phyloP scores from a whole-genome alignment of 1,284 basidiomycete genomes.

The Cryptococcus sp. region DNA sequence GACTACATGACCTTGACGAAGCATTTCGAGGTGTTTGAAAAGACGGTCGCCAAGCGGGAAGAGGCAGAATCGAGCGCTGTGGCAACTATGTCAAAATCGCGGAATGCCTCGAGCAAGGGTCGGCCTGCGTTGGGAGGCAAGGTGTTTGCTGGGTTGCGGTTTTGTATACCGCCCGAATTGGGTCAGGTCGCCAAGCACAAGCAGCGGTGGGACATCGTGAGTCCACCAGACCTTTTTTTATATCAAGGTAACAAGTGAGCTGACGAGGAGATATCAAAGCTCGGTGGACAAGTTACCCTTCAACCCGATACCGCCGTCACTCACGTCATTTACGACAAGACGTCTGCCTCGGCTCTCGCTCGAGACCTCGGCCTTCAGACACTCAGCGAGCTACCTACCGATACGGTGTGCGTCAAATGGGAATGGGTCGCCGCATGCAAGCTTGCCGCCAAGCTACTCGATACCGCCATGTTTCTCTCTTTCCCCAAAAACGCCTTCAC shows the following conservation, averaged over 20 bases:
- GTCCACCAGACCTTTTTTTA: not conserved
- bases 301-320: slow-evolving; percentile 40
- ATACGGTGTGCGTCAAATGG: slow-evolving; percentile 37
- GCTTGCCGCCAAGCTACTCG: slow-evolving; percentile 18
- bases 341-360: slow-evolving; percentile 16
- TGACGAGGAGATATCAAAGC: slow-evolving; percentile 22
- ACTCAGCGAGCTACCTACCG: slow-evolving; percentile 31
- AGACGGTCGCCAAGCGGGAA: slow-evolving; percentile 9
- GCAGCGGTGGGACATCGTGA: slow-evolving; percentile 29
- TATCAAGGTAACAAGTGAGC: not conserved
- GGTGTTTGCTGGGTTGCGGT: slow-evolving; percentile 31
- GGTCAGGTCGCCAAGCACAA: slow-evolving; percentile 21
- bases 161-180: slow-evolving; percentile 31
- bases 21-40: slow-evolving; percentile 23
- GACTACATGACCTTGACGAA: slow-evolving; percentile 29
- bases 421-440: slow-evolving; percentile 34
- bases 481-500: slow-evolving; percentile 27
- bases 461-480: slow-evolving; percentile 21
- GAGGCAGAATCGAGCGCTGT: not conserved
- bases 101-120: not conserved
- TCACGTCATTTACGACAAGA: slow-evolving; percentile 37
- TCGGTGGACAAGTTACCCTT: slow-evolving; percentile 29
- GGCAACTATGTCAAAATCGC: too few species aligned
- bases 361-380: slow-evolving; percentile 27
- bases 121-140: slow-evolving; percentile 13